A percentile compares a stretch with the other conserved stretches of the same genome.
Evolutionary conservation across 345 rosid species (phyloP).

Genomic region (Salix udensis): DNA sequence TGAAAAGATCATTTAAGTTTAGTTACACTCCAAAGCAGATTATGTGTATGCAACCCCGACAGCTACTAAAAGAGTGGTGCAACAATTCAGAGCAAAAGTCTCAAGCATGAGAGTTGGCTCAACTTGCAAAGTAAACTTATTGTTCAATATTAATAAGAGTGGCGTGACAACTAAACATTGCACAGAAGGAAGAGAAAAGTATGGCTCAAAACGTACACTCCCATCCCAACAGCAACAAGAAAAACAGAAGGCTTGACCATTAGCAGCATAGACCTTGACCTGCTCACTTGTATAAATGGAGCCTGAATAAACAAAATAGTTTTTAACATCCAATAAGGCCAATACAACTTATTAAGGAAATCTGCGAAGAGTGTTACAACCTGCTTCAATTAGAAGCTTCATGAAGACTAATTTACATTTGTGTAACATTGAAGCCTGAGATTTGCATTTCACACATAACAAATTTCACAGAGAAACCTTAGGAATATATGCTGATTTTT

Average conservation of each 20-base stretch:
- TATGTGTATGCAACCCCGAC: too few relatives aligned
- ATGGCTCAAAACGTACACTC: slow-evolving; percentile 46
- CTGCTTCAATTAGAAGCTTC: neutral
- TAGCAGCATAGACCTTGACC: slow-evolving; percentile 73
- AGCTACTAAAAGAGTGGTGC: neutral
- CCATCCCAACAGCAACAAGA: slow-evolving; percentile 70
- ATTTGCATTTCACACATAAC: neutral
- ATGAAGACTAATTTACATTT: neutral
- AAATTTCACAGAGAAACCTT: neutral
- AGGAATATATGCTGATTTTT: too few relatives aligned
- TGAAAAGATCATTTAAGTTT: too few relatives aligned
- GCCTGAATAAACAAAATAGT: slow-evolving; percentile 46
- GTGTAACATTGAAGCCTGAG: neutral
- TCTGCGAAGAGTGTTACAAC: neutral
- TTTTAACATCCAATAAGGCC: slow-evolving; percentile 9
- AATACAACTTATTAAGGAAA: neutral
- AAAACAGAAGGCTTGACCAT: slow-evolving; percentile 69
- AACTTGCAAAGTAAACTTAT: too few relatives aligned
- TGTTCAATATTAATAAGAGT: too few relatives aligned
- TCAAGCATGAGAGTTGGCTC: too few relatives aligned
- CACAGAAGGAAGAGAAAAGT: slow-evolving; percentile 2
- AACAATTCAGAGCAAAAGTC: too few relatives aligned
- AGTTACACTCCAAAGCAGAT: too few relatives aligned
- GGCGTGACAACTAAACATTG: neutral
- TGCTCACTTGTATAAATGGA: slow-evolving; percentile 94